Evolutionary conservation across 2,329 filamentous ascomycete genomes (phyloP).

Genomic region (Leptographium galeiforme): DNA sequence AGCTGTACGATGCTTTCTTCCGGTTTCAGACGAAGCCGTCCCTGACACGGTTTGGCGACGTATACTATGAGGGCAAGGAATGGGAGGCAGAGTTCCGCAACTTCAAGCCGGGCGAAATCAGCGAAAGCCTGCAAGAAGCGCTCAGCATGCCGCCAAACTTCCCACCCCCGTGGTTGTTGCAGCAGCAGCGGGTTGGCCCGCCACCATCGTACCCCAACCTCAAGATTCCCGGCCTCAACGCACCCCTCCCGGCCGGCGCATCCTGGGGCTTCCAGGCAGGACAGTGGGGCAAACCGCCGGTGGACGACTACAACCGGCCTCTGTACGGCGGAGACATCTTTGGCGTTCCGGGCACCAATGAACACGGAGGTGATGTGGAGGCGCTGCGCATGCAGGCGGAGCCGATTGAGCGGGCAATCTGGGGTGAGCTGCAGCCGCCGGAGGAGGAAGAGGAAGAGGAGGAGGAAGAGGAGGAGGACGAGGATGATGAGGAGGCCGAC

Average conservation of each 20-base stretch:
- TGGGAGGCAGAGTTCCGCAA: conserved; percentile 90
- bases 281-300: conserved; percentile 89
- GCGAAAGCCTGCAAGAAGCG: conserved; percentile 79
- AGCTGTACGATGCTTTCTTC: conserved; percentile 97
- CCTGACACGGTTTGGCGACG: conserved; percentile 86
- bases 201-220: conserved; percentile 92
- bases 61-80: conserved; percentile 99
- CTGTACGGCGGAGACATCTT: conserved; percentile 93
- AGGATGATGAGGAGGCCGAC: conserved; percentile 47
- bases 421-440: conserved; percentile 80
- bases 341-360: conserved; percentile 43
- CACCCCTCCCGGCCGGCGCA: conserved; percentile 76
- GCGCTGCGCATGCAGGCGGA: conserved; percentile 39
- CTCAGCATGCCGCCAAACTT: conserved; percentile 87
- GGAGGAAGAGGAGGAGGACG: conserved; percentile 59
- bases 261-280: conserved; percentile 93
- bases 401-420: conserved; percentile 72
- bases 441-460: conserved; percentile 63
- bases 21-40: conserved; percentile 93
- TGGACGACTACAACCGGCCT: conserved; percentile 84
- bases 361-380: conserved; percentile 19
- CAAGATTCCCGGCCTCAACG: conserved; percentile 88
- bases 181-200: conserved; percentile 85
- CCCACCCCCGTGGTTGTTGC: conserved; percentile 93
- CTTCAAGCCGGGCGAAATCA: conserved; percentile 78